Percentiles rank a stretch among this genome's conserved stretches.
phyloP scores from a whole-genome alignment of 1,139 yeast genomes.

The Kluyveromyces sp. region DNA sequence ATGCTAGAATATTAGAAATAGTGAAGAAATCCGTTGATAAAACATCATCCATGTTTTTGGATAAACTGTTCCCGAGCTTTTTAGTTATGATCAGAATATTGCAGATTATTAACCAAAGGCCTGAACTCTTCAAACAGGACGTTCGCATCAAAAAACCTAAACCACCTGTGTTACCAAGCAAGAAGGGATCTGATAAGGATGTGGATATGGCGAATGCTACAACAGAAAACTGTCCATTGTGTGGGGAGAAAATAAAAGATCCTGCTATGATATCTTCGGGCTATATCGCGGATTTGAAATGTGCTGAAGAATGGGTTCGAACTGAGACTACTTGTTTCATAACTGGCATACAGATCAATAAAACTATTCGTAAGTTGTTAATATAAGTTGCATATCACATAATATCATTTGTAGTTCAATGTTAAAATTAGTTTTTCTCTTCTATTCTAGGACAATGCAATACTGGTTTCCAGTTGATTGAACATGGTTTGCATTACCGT shows the following conservation, averaged over 20 bases:
- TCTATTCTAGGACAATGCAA: background rate
- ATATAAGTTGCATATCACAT: background rate
- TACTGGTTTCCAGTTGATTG: conserved; percentile 6
- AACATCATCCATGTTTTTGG: conserved; percentile 1
- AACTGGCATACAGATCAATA: conserved; percentile 53
- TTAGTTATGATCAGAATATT: conserved; percentile 77
- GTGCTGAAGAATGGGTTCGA: conserved; percentile 38
- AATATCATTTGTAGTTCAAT: too few relatives aligned
- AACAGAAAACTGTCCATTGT: conserved; percentile 57
- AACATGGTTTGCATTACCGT: conserved; percentile 14
- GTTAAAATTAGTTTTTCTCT: too few relatives aligned
- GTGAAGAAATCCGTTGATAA: conserved; percentile 1
- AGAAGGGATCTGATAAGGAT: conserved; percentile 15
- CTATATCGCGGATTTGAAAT: conserved; percentile 79
- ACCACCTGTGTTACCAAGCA: conserved; percentile 6
- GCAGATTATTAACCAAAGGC: conserved; percentile 76
- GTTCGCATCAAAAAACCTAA: conserved; percentile 1
- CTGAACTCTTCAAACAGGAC: conserved; percentile 19
- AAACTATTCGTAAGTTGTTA: conserved; percentile 3
- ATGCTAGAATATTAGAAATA: background rate
- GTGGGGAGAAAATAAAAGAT: conserved; percentile 54
- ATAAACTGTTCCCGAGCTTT: conserved; percentile 63
- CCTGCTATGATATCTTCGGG: conserved; percentile 93
- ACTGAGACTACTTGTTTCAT: conserved; percentile 62
- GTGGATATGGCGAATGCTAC: conserved; percentile 23